Conservation (phyloP, 805 yeast species). For the Starmerella kuoi region DNA sequence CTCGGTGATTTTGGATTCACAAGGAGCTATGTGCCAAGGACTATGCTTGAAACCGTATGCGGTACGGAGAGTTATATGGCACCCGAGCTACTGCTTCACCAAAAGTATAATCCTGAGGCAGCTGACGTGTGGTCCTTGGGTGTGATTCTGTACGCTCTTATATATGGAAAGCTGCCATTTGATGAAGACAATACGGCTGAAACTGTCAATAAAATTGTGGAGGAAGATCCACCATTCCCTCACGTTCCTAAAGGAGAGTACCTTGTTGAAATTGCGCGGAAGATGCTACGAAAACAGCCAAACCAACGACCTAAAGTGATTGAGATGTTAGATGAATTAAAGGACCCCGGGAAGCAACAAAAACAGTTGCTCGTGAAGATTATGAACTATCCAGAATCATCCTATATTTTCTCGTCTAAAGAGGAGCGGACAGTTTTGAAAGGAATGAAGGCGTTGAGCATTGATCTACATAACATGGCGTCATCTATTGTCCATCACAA, state of each 20-base stretch:
- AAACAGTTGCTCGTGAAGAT: conserved; percentile 29
- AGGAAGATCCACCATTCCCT: conserved; percentile 50
- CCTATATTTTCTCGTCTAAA: conserved; percentile 32
- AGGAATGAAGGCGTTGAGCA: conserved; percentile 20
- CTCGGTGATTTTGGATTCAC: conserved; percentile 92
- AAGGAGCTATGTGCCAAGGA: conserved; percentile 51
- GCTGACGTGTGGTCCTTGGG: conserved; percentile 91
- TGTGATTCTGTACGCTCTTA: conserved; percentile 69
- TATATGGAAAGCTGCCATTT: conserved; percentile 83
- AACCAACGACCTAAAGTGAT: conserved; percentile 43
- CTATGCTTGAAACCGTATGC: conserved; percentile 66
- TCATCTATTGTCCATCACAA: conserved; percentile 16
- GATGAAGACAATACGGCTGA: conserved; percentile 62
- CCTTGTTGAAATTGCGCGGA: conserved; percentile 39
- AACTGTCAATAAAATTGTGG: conserved; percentile 48
- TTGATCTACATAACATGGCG: conserved; percentile 21
- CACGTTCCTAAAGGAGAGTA: conserved; percentile 28
- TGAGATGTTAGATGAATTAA: conserved; percentile 40
- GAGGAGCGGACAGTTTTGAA: conserved; percentile 21
- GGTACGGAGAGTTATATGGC: conserved; percentile 97
- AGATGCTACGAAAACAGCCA: conserved; percentile 57
- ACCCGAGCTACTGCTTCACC: conserved; percentile 65
- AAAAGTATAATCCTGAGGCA: conserved; percentile 62
- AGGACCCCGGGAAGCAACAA: conserved; percentile 35
- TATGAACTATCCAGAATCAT: conserved; percentile 26